Base-by-base conservation (phyloP, 768 basidiomycete genomes). In the Pleurotus pulmonarius region DNA sequence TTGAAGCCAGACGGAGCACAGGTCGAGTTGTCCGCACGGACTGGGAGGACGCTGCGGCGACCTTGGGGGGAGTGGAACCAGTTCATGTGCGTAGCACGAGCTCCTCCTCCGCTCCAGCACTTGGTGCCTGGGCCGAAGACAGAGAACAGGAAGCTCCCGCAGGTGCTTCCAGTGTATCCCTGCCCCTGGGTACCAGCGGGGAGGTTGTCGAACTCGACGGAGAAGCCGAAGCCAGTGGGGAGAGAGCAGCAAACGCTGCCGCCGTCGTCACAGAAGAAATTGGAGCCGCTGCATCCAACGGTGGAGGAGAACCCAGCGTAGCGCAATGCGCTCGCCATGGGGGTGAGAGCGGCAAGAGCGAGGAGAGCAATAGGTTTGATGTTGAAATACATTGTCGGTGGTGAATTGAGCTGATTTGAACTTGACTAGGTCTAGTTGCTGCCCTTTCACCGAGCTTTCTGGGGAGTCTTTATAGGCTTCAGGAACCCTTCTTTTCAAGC, bases 91-190 rank as follows among this genome's bases (percentile, higher is more conserved):
- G 13, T 22, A 2, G 49, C 49, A 1, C 49, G 15, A 51, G 49
- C 29, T 15, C 49, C 49, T 51, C 49, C 49, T 1, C 49, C 49
- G 38, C 37, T 51, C 49, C 49, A 51, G 49, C 49, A 51, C 46
- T 24, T 47, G 46, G 16, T 24, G 24, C 46, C 46, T 12, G 46
- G 46, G 16, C 46, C 46, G 12, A 51, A 51, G 20, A 51, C 49
- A 12, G 49, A 13, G 49, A 51, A 51, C 24, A 51, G 16, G 49
- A 51, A 51, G 29, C 16, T 40, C 16, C 16, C 15, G 29, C 49
- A 51, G 25, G 15, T 16, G 22, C n/a, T 48, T 15, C 47, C 49
- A 1, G 49, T 39, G 49, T 51, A 51, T 37, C 49, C 49, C 13
- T 51, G 49, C 5, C 49, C 49, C 38, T 51, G 49, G 38, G 24